Conservation (phyloP, 768 basidiomycete genomes). For the Lepiota brunneoincarnata region DNA sequence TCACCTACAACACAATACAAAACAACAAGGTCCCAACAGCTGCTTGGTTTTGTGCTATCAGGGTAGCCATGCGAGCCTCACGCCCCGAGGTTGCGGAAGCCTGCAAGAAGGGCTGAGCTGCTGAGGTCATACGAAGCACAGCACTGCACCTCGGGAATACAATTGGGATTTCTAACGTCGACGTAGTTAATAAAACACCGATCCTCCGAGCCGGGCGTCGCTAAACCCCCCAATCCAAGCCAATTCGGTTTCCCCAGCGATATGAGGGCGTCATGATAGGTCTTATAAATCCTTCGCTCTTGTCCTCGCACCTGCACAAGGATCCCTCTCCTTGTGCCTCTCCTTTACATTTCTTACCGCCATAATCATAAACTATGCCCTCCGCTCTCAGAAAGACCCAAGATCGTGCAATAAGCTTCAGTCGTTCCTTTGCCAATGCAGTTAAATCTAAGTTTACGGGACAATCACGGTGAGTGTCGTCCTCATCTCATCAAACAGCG, state of each 20-base stretch:
- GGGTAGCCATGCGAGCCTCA: constrained; percentile 5
- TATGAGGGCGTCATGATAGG: neutral
- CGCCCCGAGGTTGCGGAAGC: constrained; percentile 11
- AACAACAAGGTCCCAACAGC: neutral
- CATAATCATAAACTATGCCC: constrained; percentile 23
- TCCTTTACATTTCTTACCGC: constrained; percentile 12
- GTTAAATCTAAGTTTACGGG: constrained; percentile 33
- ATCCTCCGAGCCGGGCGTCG: constrained; percentile 4
- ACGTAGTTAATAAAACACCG: constrained; percentile 10
- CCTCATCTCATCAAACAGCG: neutral
- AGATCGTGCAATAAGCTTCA: constrained; percentile 44
- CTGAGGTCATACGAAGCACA: constrained; percentile 14
- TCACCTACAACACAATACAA: neutral
- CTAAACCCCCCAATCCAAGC: constrained; percentile 15
- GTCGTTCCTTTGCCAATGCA: constrained; percentile 47
- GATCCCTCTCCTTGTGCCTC: constrained; percentile 16
- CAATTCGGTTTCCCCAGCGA: constrained; percentile 4
- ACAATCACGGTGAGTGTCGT: constrained; percentile 5
- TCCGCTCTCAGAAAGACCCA: constrained; percentile 43
- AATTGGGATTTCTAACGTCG: constrained; percentile 10
- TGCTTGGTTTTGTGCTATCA: constrained; percentile 1
- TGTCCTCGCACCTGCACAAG: constrained; percentile 4
- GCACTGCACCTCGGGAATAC: constrained; percentile 10
- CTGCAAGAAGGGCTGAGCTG: constrained; percentile 1
- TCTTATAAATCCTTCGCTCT: constrained; percentile 5